Evolutionary conservation across 495 filamentous ascomycete genomes (phyloP), one percentile per base, ranked within the genome.

Genomic region (Penicillium herquei): DNA sequence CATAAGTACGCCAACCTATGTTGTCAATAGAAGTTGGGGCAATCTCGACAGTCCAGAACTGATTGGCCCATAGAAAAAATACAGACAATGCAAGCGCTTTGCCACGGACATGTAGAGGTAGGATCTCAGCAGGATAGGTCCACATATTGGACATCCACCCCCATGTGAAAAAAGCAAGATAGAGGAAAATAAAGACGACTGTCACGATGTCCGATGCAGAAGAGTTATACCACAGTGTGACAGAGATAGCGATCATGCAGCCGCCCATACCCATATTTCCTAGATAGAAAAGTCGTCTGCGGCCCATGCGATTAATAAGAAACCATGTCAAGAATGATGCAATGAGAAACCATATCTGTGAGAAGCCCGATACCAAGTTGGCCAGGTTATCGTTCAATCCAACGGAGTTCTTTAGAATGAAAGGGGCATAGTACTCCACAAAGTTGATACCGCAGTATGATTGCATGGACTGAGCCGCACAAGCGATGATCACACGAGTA

Each of bases 1-100:
- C 66, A 43, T 74, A 74, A 2, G 70, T 75, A 14, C 69, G 54
- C 59, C 60, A 64, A 0, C 60, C 59, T 17, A 66, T 61, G 34
- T 63, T 66, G 2, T 39, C 43, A 30, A 63, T 55, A 8, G 58
- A 59, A 0, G 56, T 41, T 1, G 63, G 64, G 6, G 60, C 63
- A 34, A 68, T 55, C 35, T 68, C 65, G 34, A 66, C 58, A 0
- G 63, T 63, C 9, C 65, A 52, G 39, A 68, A 65, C n/a, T 56
- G 60, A 6, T 57, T 52, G 16, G 58, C 52, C 62, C 58, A 58
- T 34, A 63, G 49, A 35, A 59, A 55, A 18, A 47, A 57, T 3
- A 59, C 60, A 13, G 59, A 59, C 3, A 65, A 39, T 14, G 54
- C 56, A 17, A 60, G 52, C 7, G 56, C 65, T 43, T 66, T 63